Evolutionary conservation across 768 basidiomycete genomes (phyloP).

Genomic region (Macrolepiota dolichaula): DNA sequence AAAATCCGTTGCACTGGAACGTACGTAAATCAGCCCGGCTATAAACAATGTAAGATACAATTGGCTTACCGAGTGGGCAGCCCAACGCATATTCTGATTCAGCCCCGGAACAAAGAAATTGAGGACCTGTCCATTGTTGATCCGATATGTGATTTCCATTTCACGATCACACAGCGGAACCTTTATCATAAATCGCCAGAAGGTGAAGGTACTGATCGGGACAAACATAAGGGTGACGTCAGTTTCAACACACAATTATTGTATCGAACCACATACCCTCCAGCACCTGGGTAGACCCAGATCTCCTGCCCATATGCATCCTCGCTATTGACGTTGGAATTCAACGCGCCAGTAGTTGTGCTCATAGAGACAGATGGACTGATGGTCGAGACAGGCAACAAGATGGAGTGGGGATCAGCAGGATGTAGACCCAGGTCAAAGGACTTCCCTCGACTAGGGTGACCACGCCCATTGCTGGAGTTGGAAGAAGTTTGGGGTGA

Average conservation of each 20-base stretch:
- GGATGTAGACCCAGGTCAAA: conserved; percentile 71
- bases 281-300: conserved; percentile 59
- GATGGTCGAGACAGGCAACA: conserved; percentile 26
- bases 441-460: conserved; percentile 18
- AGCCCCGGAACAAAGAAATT: conserved; percentile 82
- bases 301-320: conserved; percentile 62
- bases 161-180: conserved; percentile 71
- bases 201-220: conserved; percentile 70
- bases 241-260: background rate
- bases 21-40: background rate
- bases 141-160: conserved; percentile 73
- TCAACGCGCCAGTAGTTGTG: conserved; percentile 13
- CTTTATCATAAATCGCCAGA: conserved; percentile 90
- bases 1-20: conserved; percentile 81
- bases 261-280: conserved; percentile 44
- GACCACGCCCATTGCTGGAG: background rate
- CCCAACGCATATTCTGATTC: conserved; percentile 87
- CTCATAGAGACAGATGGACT: conserved; percentile 11
- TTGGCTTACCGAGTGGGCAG: conserved; percentile 72
- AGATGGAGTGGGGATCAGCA: conserved; percentile 62
- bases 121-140: conserved; percentile 77
- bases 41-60: background rate
- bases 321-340: conserved; percentile 36
- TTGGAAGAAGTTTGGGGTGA: background rate
- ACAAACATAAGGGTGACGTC: background rate